Base-by-base conservation (phyloP, 2,329 filamentous ascomycete species). In the Ophiobolus disseminans region DNA sequence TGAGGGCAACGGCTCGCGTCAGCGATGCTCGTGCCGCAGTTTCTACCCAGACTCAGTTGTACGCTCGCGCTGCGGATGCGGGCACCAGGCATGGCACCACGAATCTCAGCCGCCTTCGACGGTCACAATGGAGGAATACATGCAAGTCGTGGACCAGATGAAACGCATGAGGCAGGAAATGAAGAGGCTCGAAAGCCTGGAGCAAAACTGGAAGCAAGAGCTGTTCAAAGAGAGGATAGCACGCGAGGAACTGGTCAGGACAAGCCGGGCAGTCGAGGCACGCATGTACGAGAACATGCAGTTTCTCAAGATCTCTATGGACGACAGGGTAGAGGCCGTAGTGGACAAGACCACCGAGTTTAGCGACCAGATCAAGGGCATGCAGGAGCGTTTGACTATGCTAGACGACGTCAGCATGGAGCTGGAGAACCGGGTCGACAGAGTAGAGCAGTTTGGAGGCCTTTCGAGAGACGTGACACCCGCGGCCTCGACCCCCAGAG, bases 81-180 rank as follows among this genome's bases (percentile, higher is more conserved):
- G 76, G 11, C 76, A 78, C 60, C 76, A 77, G 60, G 76, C 76
- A 57, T 78, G 76, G 70, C 73, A 75, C 53, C 76, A 78, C 55
- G 72, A 73, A 49, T 58, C 63, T 4, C 66, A 74, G 48, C 65
- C 69, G 8, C 42, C 68, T 17, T 65, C 65, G 3, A 58, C 62
- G 4, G 71, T 73, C 22, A 65, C 73, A 28, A 61, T 67, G 46
- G 70, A 74, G 19, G 64, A 74, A 48, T 71, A 74, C 45, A 40
- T 65, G 4, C 59, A 63, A 2, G 60, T 73, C 5, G 52, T 73
- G n/a, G 69, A 73, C 41, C 66, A 73, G 44, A 59, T 74, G 61
- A 69, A 70, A 57, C 50, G 59, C 14, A 50, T 74, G 45, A 68
- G 62, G 58, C 60, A 68, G 10, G 62, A 73, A 53, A 50, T 72